Conservation (phyloP, 345 rosid species). For the Hypericum androsaemum region DNA sequence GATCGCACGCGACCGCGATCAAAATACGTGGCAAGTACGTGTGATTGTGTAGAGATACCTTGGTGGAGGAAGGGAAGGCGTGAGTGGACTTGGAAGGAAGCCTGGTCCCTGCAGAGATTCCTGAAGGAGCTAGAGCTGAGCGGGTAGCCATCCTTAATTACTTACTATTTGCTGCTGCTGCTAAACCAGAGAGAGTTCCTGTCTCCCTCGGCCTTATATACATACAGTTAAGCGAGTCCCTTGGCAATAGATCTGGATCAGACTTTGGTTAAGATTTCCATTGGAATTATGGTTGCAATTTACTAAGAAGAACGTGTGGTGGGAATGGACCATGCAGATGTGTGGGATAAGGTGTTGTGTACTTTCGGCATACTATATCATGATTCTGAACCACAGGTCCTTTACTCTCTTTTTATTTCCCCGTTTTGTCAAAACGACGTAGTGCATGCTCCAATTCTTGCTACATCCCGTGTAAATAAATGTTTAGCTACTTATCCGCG, state of each 20-base stretch:
- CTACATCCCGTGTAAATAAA: no score
- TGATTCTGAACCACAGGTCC: slow-evolving; percentile 31
- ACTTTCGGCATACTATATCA: slow-evolving; percentile 1
- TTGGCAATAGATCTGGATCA: slow-evolving; percentile 5
- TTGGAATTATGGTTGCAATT: slow-evolving; percentile 34
- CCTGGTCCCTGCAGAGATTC: slow-evolving; percentile 52
- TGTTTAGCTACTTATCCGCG: no score
- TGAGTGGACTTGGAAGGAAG: slow-evolving; percentile 43
- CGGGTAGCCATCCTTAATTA: slow-evolving; percentile 60
- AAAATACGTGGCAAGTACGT: no score
- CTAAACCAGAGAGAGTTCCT: slow-evolving; percentile 12
- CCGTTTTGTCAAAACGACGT: no score
- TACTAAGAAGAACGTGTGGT: slow-evolving; percentile 45
- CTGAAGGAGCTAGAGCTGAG: slow-evolving; percentile 83
- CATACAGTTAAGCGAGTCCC: neutral
- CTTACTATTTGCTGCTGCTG: slow-evolving; percentile 12
- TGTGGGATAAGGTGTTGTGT: slow-evolving; percentile 43
- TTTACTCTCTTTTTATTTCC: slow-evolving; percentile 4
- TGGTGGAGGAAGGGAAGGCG: slow-evolving; percentile 63
- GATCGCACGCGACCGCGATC: no score
- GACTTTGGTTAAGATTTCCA: slow-evolving; percentile 6
- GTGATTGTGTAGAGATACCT: slow-evolving; percentile 27
- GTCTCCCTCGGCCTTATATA: slow-evolving; percentile 16
- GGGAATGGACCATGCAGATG: slow-evolving; percentile 22
- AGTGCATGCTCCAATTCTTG: no score